Base-by-base conservation (phyloP, 1,284 basidiomycete genomes). In the Testicularia cyperi region DNA sequence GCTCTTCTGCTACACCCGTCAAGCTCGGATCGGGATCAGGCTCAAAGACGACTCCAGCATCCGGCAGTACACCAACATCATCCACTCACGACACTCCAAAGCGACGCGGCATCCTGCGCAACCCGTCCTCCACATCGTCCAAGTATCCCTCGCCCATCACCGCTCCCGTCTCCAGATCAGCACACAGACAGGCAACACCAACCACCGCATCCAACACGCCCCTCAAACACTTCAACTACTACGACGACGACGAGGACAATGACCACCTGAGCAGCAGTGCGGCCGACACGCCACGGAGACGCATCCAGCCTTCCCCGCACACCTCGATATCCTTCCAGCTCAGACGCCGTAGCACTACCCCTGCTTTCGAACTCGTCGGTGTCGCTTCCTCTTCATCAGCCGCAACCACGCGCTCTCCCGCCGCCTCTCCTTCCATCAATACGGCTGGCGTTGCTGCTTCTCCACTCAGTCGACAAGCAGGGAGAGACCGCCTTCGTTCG, bases 351-450 rank as follows among this genome's bases (percentile, higher is more conserved):
- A 52, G 52, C 19, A 35, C 34, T 9, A 62, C 58, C 0, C 52
- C 58, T 3, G 48, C 52, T 3, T 62, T 56, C 16, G 52, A 62
- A 26, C 44, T 52, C 8, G 58, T 62, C 10, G 58, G 52, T n/a
- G 14, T 47, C 14, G 28, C 52, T 9, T 38, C 52, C 7, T 10
- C 35, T 6, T 55, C 57, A n/a, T n/a, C n/a, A n/a, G n/a, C n/a
- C n/a, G n/a, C n/a, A n/a, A n/a, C n/a, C n/a, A n/a, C n/a, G 26
- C 25, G 9, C 15, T 27, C 52, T 21, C 40, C 25, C 24, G 33
- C 47, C 4, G 34, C 52, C 5, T 40, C 44, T 5, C 29, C 36
- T 7, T 40, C 46, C n/a, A n/a, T n/a, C n/a, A n/a, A n/a, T n/a
- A 12, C 34, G 35, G 8, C 15, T 33, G 4, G n/a, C n/a, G n/a